phyloP scores from a whole-genome alignment of 805 yeast genomes.

The Suhomyces pyralidae region DNA sequence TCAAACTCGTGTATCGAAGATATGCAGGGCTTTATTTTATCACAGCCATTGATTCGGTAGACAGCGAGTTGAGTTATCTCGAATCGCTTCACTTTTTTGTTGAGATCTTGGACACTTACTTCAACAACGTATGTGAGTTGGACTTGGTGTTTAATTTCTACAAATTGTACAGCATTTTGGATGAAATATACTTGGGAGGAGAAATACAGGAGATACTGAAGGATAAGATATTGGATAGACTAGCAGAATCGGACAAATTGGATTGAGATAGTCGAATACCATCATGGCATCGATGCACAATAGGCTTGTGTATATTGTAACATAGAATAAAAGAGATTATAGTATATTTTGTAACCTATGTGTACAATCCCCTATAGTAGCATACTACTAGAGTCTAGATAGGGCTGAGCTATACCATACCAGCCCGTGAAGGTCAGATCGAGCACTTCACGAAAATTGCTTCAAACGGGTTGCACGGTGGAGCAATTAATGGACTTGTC shows the following conservation, averaged over 20 bases:
- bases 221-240: constrained; percentile 58
- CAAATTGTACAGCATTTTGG: constrained; percentile 76
- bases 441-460: too few relatives aligned
- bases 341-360: too few relatives aligned
- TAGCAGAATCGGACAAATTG: constrained; percentile 60
- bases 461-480: too few relatives aligned
- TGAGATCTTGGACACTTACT: constrained; percentile 80
- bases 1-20: constrained; percentile 76
- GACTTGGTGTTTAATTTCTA: constrained; percentile 91
- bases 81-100: constrained; percentile 87
- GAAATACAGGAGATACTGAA: constrained; percentile 86
- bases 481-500: too few relatives aligned
- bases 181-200: constrained; percentile 87
- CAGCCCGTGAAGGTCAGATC: too few relatives aligned
- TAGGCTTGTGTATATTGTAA: background rate
- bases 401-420: too few relatives aligned
- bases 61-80: constrained; percentile 77
- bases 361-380: too few relatives aligned
- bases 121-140: constrained; percentile 88
- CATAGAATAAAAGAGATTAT: background rate
- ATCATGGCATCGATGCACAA: background rate
- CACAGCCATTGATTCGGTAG: constrained; percentile 74
- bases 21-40: constrained; percentile 91
- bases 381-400: too few relatives aligned
- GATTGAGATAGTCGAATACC: constrained; percentile 30